These are phyloP conservation scores for Sarcodon sp. DNA, from an alignment of 768 basidiomycete genomes.

Conservation along the genomic window DNA sequence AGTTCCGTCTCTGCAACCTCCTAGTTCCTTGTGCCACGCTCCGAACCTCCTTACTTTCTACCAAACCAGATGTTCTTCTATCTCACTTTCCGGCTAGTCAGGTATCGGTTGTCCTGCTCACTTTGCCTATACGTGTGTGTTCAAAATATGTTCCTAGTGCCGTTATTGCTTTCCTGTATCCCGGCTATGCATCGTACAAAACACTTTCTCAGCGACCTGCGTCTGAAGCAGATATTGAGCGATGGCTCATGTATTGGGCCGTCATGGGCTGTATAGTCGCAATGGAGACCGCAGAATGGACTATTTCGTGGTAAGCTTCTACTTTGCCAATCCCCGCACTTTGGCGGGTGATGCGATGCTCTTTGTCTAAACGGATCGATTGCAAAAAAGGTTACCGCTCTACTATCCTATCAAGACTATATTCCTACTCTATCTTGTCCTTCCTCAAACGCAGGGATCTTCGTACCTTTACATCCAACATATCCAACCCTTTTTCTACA, in stretches of 20 bases:
- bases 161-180: conserved; percentile 75
- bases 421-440: conserved; percentile 80
- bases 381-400: conserved; percentile 63
- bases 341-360: background rate
- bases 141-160: conserved; percentile 28
- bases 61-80: conserved; percentile 25
- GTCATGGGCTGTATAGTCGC: conserved; percentile 73
- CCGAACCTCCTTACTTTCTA: background rate
- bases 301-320: conserved; percentile 57
- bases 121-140: background rate
- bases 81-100: conserved; percentile 26
- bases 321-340: conserved; percentile 4
- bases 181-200: conserved; percentile 95
- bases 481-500: conserved; percentile 72
- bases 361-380: conserved; percentile 1
- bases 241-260: conserved; percentile 99
- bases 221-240: conserved; percentile 72
- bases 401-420: conserved; percentile 74
- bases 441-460: conserved; percentile 83
- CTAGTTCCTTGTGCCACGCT: background rate
- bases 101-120: conserved; percentile 12
- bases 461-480: conserved; percentile 73
- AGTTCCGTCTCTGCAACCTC: background rate
- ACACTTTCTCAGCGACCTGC: conserved; percentile 79
- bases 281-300: conserved; percentile 81